Base-by-base conservation (phyloP, 1,284 basidiomycete species). In the Heterobasidion parviporum region DNA sequence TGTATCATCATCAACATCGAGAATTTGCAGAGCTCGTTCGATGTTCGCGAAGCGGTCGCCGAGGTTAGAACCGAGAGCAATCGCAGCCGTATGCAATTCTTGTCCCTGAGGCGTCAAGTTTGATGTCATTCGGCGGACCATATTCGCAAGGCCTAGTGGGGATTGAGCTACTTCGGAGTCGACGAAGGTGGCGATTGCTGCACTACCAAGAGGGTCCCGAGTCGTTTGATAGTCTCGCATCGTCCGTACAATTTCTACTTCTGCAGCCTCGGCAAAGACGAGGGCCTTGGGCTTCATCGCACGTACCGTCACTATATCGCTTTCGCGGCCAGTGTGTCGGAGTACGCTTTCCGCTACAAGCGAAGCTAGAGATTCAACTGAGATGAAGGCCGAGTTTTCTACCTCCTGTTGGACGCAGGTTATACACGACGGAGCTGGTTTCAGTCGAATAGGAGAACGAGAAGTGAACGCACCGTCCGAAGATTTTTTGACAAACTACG, bases 31-130 rank as follows among this genome's bases (percentile, higher is more conserved):
- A 0, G 93, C 92, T 33, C 75, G 71, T 62, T 92, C 85, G 58
- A 98, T 89, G 66, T 97, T 88, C n/a, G 77, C 77, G 54, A 93
- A 87, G 3, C 90, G 77, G 69, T 97, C 92, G 1, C 94, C 94
- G 0, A 98, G 76, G 65, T 98, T 98, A 1, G 93, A 91, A 0
- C 95, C 96, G 2, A 98, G 71, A 1, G 92, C 92, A 48, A 98
- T 77, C 6, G 85, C 85, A 5, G 77, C 85, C 1, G 70, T 68
- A 57, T 76, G 55, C 44, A 18, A 41, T 15, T 18, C 50, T 55
- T 12, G 32, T 8, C 26, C 7, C 1, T 48, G 12, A 20, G 26
- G 4, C 9, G 18, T 2, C 46, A 16, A 16, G 12, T 16, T 12
- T 20, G 46, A n/a, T 44, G 48, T 50, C 7, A 55, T 43, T 9